Evolutionary conservation across 257 asterid genomes (phyloP).

Genomic region (Galeopsis tetrahit): DNA sequence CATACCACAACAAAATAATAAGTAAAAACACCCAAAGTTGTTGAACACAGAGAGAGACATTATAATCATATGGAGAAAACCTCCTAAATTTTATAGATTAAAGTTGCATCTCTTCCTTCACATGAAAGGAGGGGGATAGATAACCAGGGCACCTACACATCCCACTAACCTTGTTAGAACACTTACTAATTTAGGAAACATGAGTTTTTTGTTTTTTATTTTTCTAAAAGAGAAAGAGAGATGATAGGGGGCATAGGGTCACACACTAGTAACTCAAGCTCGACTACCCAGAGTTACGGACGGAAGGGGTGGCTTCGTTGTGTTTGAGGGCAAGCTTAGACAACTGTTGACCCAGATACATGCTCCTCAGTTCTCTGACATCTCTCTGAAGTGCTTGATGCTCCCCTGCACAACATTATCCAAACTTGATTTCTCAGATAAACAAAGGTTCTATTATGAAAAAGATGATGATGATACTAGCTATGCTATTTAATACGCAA

Average conservation of each 20-base stretch:
- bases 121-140: background rate
- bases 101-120: background rate
- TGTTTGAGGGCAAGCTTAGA: slow-evolving; percentile 62
- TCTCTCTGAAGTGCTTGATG: slow-evolving; percentile 92
- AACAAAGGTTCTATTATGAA: too few species aligned
- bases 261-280: background rate
- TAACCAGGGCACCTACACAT: background rate
- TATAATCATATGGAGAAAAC: too few species aligned
- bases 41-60: too few species aligned
- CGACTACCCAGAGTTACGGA: background rate
- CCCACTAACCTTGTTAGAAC: background rate
- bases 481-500: too few species aligned
- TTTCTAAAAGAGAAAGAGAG: background rate
- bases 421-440: background rate
- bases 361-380: slow-evolving; percentile 62
- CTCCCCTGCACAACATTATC: slow-evolving; percentile 70
- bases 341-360: slow-evolving; percentile 75
- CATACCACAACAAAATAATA: background rate
- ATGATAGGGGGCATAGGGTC: background rate
- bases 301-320: background rate
- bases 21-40: too few species aligned
- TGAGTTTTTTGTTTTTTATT: background rate
- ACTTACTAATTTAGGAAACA: background rate
- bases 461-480: too few species aligned
- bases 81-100: too few species aligned